Conservation (phyloP, 2,329 filamentous ascomycete species). For the Chaetomiaceae sp. region DNA sequence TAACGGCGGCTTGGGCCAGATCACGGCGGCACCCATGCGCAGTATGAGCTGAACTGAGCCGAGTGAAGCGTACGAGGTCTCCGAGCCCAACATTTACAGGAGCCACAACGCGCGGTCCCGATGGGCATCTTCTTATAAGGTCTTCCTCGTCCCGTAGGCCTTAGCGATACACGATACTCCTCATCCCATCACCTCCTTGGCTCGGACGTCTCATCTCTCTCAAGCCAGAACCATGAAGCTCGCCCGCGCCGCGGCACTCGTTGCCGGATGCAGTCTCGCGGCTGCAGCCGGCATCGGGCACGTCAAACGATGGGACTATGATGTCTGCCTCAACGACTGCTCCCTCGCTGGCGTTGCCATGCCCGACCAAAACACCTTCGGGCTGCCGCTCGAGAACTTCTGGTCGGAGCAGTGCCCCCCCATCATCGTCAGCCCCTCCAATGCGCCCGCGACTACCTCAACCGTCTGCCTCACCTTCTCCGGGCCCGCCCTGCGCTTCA, state of each 20-base stretch:
- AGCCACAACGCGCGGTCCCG: no score
- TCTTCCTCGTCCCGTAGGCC: no score
- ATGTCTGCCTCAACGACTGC: background rate
- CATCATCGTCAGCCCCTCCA: background rate
- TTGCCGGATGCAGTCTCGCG: background rate
- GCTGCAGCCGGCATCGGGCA: no score
- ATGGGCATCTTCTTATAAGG: no score
- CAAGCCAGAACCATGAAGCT: background rate
- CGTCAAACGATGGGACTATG: background rate
- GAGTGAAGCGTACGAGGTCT: no score
- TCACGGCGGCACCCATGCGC: no score
- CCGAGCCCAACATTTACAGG: no score
- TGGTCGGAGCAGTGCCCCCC: background rate
- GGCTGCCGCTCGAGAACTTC: background rate
- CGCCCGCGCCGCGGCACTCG: background rate
- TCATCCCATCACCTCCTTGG: no score
- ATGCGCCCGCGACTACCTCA: background rate
- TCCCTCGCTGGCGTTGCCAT: background rate
- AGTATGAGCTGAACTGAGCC: no score
- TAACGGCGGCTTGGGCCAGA: no score
- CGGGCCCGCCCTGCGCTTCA: background rate
- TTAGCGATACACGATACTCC: no score
- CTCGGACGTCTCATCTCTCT: no score
- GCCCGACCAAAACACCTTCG: background rate
- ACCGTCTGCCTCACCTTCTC: background rate